Evolutionary conservation across 2,329 filamentous ascomycete genomes (phyloP).

Genomic region (Leptographium wingfieldii): DNA sequence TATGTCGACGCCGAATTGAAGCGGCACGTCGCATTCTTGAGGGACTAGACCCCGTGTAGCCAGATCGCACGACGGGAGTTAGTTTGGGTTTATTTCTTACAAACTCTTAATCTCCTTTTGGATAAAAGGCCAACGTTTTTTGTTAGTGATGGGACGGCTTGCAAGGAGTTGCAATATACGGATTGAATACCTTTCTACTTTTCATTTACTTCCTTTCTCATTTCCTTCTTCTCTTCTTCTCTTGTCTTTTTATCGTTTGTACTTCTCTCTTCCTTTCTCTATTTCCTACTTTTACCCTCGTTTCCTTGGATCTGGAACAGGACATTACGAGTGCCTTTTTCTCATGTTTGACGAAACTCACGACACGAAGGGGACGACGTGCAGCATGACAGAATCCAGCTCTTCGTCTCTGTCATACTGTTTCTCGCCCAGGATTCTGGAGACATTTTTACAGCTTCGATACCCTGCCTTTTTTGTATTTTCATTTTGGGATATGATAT

Average conservation of each 20-base stretch:
- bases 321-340: background rate
- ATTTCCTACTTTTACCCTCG: background rate
- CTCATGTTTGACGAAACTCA: background rate
- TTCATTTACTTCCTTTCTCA: background rate
- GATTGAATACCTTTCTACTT: background rate
- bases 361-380: background rate
- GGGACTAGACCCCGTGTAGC: slow-evolving; percentile 36
- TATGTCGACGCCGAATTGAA: slow-evolving; percentile 61
- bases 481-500: no score
- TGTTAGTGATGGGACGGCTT: no score
- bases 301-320: background rate
- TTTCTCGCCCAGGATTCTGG: background rate
- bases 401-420: background rate
- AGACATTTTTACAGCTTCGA: background rate
- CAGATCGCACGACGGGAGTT: no score
- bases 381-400: background rate
- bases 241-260: background rate
- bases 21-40: slow-evolving; percentile 62
- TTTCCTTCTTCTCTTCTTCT: background rate
- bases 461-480: background rate
- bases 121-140: background rate
- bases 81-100: no score
- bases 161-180: no score
- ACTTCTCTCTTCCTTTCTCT: background rate
- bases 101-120: no score